These are phyloP conservation scores for Phalaenopsis equestris DNA, from an alignment of 106 monocot species.

Conservation along the genomic window DNA sequence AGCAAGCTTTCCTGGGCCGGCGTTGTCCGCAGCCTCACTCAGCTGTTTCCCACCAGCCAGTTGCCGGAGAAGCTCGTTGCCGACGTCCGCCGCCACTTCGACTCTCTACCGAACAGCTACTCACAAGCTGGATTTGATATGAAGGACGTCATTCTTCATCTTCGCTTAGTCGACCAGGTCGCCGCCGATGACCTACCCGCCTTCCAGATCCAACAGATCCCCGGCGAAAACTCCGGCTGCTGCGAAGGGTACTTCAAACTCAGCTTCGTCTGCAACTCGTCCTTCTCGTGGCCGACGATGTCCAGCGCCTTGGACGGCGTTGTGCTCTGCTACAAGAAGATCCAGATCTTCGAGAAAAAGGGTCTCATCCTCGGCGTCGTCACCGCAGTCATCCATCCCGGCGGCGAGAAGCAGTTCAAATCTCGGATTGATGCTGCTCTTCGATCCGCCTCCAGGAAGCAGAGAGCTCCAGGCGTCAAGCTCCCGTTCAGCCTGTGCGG, in stretches of 20 bases:
- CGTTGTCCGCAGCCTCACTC: slow-evolving; percentile 53
- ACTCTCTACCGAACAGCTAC: slow-evolving; percentile 81
- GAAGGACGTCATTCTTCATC: slow-evolving; percentile 76
- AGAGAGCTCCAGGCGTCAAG: slow-evolving; percentile 47
- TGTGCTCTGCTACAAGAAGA: slow-evolving; percentile 57
- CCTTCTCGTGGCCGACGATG: slow-evolving; percentile 80
- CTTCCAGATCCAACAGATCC: slow-evolving; percentile 46
- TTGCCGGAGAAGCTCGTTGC: slow-evolving; percentile 70
- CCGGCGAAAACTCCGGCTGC: slow-evolving; percentile 10
- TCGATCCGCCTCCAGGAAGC: slow-evolving; percentile 53
- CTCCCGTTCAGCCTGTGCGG: slow-evolving; percentile 87
- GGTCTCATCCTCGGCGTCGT: slow-evolving; percentile 67
- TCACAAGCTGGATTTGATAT: slow-evolving; percentile 76
- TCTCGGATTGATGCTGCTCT: slow-evolving; percentile 47
- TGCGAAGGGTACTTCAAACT: slow-evolving; percentile 35
- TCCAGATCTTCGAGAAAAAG: slow-evolving; percentile 93
- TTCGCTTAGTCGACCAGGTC: slow-evolving; percentile 62
- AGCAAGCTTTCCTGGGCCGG: slow-evolving; percentile 44
- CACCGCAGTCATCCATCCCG: slow-evolving; percentile 31
- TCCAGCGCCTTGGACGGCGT: slow-evolving; percentile 56
- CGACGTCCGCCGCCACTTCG: slow-evolving; percentile 78
- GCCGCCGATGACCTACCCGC: slow-evolving; percentile 53
- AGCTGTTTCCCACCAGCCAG: slow-evolving; percentile 62
- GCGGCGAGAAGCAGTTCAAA: slow-evolving; percentile 47
- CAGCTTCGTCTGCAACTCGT: slow-evolving; percentile 55